Evolutionary conservation across 768 basidiomycete genomes (phyloP), one percentile per base, ranked within the genome.

Genomic region (Boletellus emodensis): DNA sequence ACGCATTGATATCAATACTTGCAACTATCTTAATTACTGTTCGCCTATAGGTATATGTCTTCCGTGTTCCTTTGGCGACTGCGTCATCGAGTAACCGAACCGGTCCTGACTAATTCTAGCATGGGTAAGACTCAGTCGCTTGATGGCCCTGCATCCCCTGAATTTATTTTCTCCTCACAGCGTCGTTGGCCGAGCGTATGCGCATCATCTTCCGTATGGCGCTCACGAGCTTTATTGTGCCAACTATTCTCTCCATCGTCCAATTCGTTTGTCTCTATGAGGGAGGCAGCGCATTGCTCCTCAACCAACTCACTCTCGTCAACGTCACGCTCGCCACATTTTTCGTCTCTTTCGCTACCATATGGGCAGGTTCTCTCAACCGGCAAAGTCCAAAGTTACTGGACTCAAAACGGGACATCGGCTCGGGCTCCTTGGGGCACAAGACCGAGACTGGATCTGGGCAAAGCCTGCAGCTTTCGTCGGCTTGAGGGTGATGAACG

Each of bases 151-250:
- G 6, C 35, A 5, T 11, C 28, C 18, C n/a, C 8, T 6, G 2
- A 28, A 24, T 9, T n/a, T 33, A 15, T 28, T 11, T 12, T 2
- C 11, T 9, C 8, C 26, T 17, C 33, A 24, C 24, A 55, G 53
- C n/a, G 18, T 15, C 38, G 17, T 22, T 32, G n/a, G 34, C 11
- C 2, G 14, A n/a, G 22, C 58, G 53, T 24, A 36, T 61, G 11
- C 53, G 40, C 7, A 58, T 40, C n/a, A 49, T 67, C 15, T 59
- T 40, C 46, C 57, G 49, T 26, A 44, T 67, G 1, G 59, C 63
- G 2, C 58, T 58, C 34, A 58, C 63, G 13, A 65, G 63, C 40
- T 67, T 67, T 40, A 34, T 60, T 20, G 51, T 62, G n/a, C 66
- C 64, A 1, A 39, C 47, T 5, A 8, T 42, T 18, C 42, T 56